Conservation (phyloP, 2,329 filamentous ascomycete species). For the Aspergillus persii region DNA sequence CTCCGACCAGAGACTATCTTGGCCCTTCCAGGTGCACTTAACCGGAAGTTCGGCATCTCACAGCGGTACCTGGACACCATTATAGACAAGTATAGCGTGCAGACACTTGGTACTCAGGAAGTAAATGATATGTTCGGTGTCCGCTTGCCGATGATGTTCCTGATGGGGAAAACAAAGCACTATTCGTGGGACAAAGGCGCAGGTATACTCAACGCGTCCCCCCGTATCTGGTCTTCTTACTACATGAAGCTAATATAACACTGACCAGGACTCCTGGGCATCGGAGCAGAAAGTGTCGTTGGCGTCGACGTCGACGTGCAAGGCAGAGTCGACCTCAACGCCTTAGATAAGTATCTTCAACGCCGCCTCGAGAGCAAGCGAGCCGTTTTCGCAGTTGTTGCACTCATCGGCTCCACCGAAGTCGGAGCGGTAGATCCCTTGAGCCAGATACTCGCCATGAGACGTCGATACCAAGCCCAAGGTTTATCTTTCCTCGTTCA, state of each 20-base stretch:
- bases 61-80: neutral
- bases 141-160: slow-evolving; percentile 33
- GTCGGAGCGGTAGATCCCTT: slow-evolving; percentile 49
- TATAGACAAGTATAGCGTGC: slow-evolving; percentile 8
- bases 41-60: slow-evolving; percentile 1
- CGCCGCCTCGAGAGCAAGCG: slow-evolving; percentile 23
- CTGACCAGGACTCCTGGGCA: slow-evolving; percentile 41
- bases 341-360: slow-evolving; percentile 10
- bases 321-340: slow-evolving; percentile 38
- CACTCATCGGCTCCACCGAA: slow-evolving; percentile 50
- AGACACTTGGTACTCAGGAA: slow-evolving; percentile 7
- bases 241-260: neutral
- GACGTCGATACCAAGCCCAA: slow-evolving; percentile 40
- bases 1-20: slow-evolving; percentile 41
- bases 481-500: slow-evolving; percentile 50
- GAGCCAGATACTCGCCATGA: slow-evolving; percentile 37
- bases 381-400: slow-evolving; percentile 46
- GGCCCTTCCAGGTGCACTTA: slow-evolving; percentile 34
- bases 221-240: too few species aligned
- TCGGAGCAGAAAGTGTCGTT: slow-evolving; percentile 45
- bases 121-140: slow-evolving; percentile 25
- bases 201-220: slow-evolving; percentile 28
- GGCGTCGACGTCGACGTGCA: slow-evolving; percentile 42
- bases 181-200: slow-evolving; percentile 52
- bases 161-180: slow-evolving; percentile 45